A percentile compares a stretch with the other conserved stretches of the same genome.
Conservation (phyloP, 345 rosid genomes). For the rapeseed (Brassica napus) region Da-Ae NC_063435.1:16001-16500, state of each 20-base stretch:
- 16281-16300: slow-evolving; percentile 78
- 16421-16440: background rate
- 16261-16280: slow-evolving; percentile 75
- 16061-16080: slow-evolving; percentile 55
- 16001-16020: slow-evolving; percentile 75
- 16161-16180: background rate
- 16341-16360: slow-evolving; percentile 66
- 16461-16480: slow-evolving; percentile 82
- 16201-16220: background rate
- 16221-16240: slow-evolving; percentile 73
- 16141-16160: background rate
- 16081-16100: background rate
- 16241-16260: slow-evolving; percentile 76
- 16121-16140: background rate
- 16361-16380: background rate
- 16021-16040: slow-evolving; percentile 89
- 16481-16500: slow-evolving; percentile 82
- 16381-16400: background rate
- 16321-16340: slow-evolving; percentile 80
- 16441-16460: slow-evolving; percentile 11
- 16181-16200: background rate
- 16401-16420: background rate
- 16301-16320: slow-evolving; percentile 76
- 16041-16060: slow-evolving; percentile 81
- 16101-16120: background rate